Percentiles rank a stretch among this genome's conserved stretches.
phyloP scores from a whole-genome alignment of 1,284 basidiomycete genomes.

The Naganishia sp. region DNA sequence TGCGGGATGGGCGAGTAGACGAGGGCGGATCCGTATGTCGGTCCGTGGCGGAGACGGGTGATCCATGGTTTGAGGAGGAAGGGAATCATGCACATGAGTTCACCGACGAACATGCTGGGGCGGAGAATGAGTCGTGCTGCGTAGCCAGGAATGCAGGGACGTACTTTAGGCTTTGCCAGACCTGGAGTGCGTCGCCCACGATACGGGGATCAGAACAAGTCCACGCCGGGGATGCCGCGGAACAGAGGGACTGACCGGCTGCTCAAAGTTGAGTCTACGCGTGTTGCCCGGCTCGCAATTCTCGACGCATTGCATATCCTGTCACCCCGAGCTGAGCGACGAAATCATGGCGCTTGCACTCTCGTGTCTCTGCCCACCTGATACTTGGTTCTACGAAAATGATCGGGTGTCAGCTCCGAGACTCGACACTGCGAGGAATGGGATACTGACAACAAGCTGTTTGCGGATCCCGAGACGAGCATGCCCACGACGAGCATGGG shows the following conservation, averaged over 20 bases:
- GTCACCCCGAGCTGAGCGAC: not conserved
- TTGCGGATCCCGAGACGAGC: slow-evolving; percentile 58
- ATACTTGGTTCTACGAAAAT: slow-evolving; percentile 6
- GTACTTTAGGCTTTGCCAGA: slow-evolving; percentile 90
- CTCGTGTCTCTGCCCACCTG: not conserved
- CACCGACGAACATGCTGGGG: slow-evolving; percentile 67
- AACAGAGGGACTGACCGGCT: slow-evolving; percentile 59
- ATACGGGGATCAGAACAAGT: slow-evolving; percentile 14
- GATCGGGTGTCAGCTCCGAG: not conserved
- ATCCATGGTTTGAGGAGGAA: slow-evolving; percentile 19
- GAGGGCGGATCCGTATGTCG: not conserved
- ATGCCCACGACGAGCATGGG: slow-evolving; percentile 56
- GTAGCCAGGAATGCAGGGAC: slow-evolving; percentile 49
- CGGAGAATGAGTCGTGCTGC: slow-evolving; percentile 50
- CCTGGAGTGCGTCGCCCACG: slow-evolving; percentile 46
- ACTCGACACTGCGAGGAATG: not conserved
- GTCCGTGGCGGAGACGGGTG: slow-evolving; percentile 6
- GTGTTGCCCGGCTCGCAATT: slow-evolving; percentile 62
- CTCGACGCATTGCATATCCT: slow-evolving; percentile 96
- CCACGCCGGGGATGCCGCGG: slow-evolving; percentile 2
- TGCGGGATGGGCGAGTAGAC: slow-evolving; percentile 27
- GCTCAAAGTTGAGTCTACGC: slow-evolving; percentile 72
- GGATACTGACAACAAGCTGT: slow-evolving; percentile 49
- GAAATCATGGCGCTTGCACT: not conserved
- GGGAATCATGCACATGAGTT: slow-evolving; percentile 75